Conservation (phyloP, 1,284 basidiomycete species). For the Vanrija sp. region DNA sequence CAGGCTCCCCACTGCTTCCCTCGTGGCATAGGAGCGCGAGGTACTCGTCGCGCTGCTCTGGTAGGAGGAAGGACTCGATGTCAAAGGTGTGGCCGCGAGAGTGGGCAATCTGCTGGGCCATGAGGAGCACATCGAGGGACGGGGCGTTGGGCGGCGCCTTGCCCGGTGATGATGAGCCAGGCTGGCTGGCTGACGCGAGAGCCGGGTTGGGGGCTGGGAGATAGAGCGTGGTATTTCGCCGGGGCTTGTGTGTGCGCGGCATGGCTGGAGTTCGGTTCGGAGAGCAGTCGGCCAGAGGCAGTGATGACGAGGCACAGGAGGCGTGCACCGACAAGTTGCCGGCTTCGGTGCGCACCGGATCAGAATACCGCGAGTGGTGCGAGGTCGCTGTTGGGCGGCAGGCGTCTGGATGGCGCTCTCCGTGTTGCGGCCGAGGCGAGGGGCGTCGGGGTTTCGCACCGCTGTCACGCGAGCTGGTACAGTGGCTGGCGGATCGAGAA, state of each 20-base stretch:
- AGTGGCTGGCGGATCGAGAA: too few relatives aligned
- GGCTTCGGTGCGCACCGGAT: background rate
- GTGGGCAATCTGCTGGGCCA: conserved; percentile 32
- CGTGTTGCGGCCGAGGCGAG: too few relatives aligned
- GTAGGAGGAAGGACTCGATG: conserved; percentile 31
- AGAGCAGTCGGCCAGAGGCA: background rate
- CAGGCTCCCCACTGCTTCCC: background rate
- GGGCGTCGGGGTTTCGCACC: too few relatives aligned
- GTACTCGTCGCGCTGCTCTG: conserved; percentile 28
- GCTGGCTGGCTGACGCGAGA: conserved; percentile 3
- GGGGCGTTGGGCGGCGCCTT: conserved; percentile 5
- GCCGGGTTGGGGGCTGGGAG: conserved; percentile 22
- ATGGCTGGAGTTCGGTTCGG: conserved; percentile 10
- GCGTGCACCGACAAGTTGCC: too few relatives aligned
- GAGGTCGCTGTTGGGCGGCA: too few relatives aligned
- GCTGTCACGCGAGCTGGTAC: too few relatives aligned
- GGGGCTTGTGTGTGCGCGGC: conserved; percentile 21
- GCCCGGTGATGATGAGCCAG: background rate
- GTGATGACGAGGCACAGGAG: background rate
- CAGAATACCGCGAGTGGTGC: too few relatives aligned
- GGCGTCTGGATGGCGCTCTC: too few relatives aligned
- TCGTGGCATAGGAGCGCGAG: conserved; percentile 6
- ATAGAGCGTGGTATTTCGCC: conserved; percentile 25
- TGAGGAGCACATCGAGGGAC: conserved; percentile 29
- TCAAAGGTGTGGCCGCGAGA: conserved; percentile 31